Evolutionary conservation across 768 basidiomycete species (phyloP), one percentile per base, ranked within the genome.

Genomic region (Pulveroboletus sp.): DNA sequence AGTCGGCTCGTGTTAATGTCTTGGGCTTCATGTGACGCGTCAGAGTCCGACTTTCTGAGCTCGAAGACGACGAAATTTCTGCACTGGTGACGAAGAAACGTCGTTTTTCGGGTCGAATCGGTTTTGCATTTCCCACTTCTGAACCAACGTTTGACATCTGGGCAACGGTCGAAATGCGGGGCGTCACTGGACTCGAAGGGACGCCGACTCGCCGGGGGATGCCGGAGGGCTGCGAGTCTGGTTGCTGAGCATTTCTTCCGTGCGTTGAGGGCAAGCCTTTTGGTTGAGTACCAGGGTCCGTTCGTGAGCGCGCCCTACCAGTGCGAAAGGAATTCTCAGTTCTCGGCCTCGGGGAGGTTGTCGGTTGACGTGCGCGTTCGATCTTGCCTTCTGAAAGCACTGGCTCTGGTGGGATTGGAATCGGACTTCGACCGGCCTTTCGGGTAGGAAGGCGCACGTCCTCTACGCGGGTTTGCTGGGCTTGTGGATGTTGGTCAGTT

Each of bases 41-140:
- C 35, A 53, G 39, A 6, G 47, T 44, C 5, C 74, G 74, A 40
- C 69, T 69, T 26, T 73, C 76, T 4, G 74, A 75, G 41, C 74
- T 68, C 17, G 67, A 70, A 8, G 76, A 73, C 3, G 71, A 62
- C n/a, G 71, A 58, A 10, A 73, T 68, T 38, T 72, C 71, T 1
- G 73, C 71, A 49, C 77, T 78, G 7, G 74, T 68, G 24, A 79
- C 73, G 10, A 72, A 73, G 15, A 78, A 61, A 37, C 70, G 76
- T 5, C 76, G 70, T 43, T 64, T 67, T 21, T 64, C 63, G n/a
- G 18, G 47, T 27, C 41, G 55, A 10, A 18, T 39, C 24, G 52
- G 32, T 15, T 73, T 68, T 33, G 65, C 61, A 39, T 63, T 60
- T 41, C 69, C 69, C n/a, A 54, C 46, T 46, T 77, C 74, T 28